Evolutionary conservation across 306 rosid species (phyloP).

Genomic region (Geum urbanum): DNA sequence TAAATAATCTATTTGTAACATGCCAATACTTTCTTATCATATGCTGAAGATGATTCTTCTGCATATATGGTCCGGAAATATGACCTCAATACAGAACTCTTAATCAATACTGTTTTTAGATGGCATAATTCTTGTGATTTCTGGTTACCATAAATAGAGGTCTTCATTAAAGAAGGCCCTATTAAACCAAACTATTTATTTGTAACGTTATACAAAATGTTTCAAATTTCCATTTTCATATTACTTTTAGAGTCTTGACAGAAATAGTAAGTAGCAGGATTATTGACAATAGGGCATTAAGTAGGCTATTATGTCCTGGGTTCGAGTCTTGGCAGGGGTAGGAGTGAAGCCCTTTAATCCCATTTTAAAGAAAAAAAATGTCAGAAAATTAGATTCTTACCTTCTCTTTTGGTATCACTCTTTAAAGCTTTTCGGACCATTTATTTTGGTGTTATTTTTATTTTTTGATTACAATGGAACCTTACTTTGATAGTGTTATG

Average conservation of each 20-base stretch:
- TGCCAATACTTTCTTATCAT: not conserved
- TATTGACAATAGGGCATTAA: not conserved
- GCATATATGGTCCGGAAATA: not conserved
- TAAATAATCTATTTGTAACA: not conserved
- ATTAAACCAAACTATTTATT: not conserved
- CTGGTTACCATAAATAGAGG: not conserved
- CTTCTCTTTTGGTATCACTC: not conserved
- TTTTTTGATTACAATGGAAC: not conserved
- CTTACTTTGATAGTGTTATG: not conserved
- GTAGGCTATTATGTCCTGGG: too few relatives aligned
- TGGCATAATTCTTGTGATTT: not conserved
- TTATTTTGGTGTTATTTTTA: not conserved
- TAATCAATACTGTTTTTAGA: not conserved
- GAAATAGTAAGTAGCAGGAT: not conserved
- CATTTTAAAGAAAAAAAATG: too few relatives aligned
- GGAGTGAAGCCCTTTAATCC: too few relatives aligned
- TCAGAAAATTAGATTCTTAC: not conserved
- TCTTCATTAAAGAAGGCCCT: not conserved
- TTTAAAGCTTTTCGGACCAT: not conserved
- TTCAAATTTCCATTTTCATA: not conserved
- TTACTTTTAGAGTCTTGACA: not conserved
- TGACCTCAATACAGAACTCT: not conserved
- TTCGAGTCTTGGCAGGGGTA: too few relatives aligned
- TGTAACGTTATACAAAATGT: not conserved
- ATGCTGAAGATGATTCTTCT: not conserved